phyloP scores from a whole-genome alignment of 257 asterid species.

The Mentha longifolia region DNA sequence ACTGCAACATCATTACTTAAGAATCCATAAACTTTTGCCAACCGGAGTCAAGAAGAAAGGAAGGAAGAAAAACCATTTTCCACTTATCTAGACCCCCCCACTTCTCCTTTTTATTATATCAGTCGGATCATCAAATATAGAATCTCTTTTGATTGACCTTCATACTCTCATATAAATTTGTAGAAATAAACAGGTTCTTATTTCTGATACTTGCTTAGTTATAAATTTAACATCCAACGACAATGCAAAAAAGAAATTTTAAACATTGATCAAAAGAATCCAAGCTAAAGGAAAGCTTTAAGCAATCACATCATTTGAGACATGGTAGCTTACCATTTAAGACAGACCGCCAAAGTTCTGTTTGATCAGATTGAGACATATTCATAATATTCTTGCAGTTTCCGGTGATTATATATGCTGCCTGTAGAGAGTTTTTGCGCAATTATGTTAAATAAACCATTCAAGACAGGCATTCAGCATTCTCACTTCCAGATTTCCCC shows the following conservation, averaged over 20 bases:
- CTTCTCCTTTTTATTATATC: background rate
- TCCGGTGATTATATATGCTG: constrained; percentile 86
- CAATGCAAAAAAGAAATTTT: background rate
- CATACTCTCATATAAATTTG: background rate
- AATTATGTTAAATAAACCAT: constrained; percentile 17
- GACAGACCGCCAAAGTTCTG: constrained; percentile 92
- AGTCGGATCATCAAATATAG: background rate
- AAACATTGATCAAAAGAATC: constrained; percentile 7
- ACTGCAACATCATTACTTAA: background rate
- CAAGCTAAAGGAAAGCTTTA: constrained; percentile 15
- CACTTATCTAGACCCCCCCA: background rate
- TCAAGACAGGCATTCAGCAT: constrained; percentile 16
- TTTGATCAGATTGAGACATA: constrained; percentile 91
- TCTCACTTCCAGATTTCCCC: constrained; percentile 14
- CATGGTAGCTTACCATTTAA: constrained; percentile 61
- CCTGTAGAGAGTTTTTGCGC: constrained; percentile 57
- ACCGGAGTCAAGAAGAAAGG: background rate
- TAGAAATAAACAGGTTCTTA: constrained; percentile 8
- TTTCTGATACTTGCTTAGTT: background rate
- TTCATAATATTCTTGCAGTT: constrained; percentile 97
- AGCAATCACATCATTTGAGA: constrained; percentile 21
- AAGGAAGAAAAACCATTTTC: background rate
- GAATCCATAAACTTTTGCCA: background rate
- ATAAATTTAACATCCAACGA: constrained; percentile 10
- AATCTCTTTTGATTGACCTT: background rate